Conservation (phyloP, 73 alveolate species). For the Paramecium sonneborni region DNA sequence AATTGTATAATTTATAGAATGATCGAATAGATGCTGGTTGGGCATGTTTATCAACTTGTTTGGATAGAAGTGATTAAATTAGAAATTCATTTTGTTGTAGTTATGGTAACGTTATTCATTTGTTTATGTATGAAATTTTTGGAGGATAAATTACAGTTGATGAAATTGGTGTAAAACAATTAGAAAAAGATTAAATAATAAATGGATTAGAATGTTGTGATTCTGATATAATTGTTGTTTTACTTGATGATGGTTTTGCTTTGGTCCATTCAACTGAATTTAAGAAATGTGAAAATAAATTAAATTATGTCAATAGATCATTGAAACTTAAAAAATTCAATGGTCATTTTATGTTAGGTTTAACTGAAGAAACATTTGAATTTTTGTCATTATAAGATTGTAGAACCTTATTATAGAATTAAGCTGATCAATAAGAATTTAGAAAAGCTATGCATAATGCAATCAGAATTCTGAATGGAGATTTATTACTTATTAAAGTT, state of each 20-base stretch:
- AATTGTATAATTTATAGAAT: neutral
- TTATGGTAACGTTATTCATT: neutral
- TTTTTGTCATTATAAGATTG: neutral
- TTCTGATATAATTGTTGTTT: neutral
- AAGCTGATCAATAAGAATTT: conserved; percentile 2
- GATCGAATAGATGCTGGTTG: neutral
- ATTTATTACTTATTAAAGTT: neutral
- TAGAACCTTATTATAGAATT: neutral
- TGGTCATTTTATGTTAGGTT: neutral
- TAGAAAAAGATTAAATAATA: neutral
- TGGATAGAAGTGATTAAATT: neutral
- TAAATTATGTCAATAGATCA: neutral
- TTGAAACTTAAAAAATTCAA: neutral
- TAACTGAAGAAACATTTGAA: neutral
- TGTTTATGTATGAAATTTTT: conserved; percentile 2
- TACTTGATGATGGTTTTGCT: neutral
- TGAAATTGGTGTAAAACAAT: neutral
- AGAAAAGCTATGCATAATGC: conserved; percentile 23
- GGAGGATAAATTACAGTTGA: neutral
- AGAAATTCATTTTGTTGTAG: neutral
- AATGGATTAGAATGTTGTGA: neutral
- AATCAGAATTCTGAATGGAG: conserved; percentile 16
- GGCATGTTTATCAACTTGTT: conserved; percentile 14
- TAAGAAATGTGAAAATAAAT: neutral
- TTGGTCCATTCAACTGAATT: neutral